Base-by-base conservation (phyloP, 305 asterid genomes). In the Fraxinus platypoda region DNA sequence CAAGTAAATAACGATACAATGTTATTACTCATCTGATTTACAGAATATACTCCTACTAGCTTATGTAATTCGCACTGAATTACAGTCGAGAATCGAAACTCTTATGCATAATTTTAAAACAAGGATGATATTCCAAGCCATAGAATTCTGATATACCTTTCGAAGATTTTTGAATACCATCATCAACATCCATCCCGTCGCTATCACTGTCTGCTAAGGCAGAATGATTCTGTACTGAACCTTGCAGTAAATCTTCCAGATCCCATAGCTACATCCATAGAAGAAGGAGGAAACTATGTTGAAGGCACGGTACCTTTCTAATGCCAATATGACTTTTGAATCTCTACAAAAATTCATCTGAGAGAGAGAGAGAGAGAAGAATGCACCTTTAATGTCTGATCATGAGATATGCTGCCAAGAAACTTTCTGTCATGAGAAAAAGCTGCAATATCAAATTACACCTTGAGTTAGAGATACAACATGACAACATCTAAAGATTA, bases 331-430 rank as follows among this genome's bases (percentile, higher is more conserved):
- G 41, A 37, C 41, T 37, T 6, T 37, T 7, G 41, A 37, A 37
- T 37, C 41, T 7, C 11, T 1, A 31, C 33, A 31, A 31, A 64
- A 86, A 3, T 75, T 68, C 3, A 33, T 31, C 59, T 4, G 77
- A 81, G 76, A 1, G 15, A 41, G 59, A 76, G 77, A 75, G 54
- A 57, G 62, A 76, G 76, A 71, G 62, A 43, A 0, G 2, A 9
- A 21, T 74, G 79, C 43, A 93, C 98, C 98, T 96, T 92, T 73
- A 96, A 82, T 54, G 86, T 89, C 52, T 91, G 86, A 84, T 96
- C 99, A 87, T 96, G 98, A 4, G 99, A 94, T 86, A 95, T 90
- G 87, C 98, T 96, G 33, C 99, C 98, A 83, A 96, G 98, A 82
- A 85, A 92, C 90, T 91, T 94, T 84, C 87, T 90, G 80, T 94